Evolutionary conservation across 371 early-diverging fungal species (phyloP), one percentile per base, ranked within the genome.

Genomic region (Basidiobolus meristosporus): DNA sequence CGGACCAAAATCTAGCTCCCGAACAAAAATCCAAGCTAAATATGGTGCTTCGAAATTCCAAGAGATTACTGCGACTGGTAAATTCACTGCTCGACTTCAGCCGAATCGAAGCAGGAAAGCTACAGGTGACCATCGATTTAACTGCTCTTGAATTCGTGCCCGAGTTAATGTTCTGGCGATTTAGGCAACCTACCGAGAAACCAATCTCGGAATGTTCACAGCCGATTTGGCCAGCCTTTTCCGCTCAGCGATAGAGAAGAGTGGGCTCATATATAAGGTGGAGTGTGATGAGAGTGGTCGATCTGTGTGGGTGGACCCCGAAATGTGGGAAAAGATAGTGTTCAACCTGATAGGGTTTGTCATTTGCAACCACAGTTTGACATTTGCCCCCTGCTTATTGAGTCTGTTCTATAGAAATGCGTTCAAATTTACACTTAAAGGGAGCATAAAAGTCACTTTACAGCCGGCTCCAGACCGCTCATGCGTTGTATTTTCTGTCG

Each of bases 311-410:
- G 45, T 62, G 12, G 63, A 62, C 37, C 41, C 40, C 10, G 53
- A 56, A 12, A 57, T 62, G 55, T 59, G 55, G 57, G 48, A 51
- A 10, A 57, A 59, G 14, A 56, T 62, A 41, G 38, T 60, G 12
- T 53, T 57, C 34, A 59, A 59, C 30, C 39, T 63, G 28, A 47
- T 62, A 31, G 53, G 55, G 39, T 44, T 31, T 15, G 15, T n/a
- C 12, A 12, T 12, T 10, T 31, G n/a, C 31, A 31, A 31, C 31
- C 10, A 31, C n/a, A 10, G n/a, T 31, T 22, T 23, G 19, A n/a
- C 1, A 22, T 16, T 9, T 16, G 10, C 15, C 9, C 14, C n/a
- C n/a, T n/a, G n/a, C n/a, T n/a, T n/a, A n/a, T n/a, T n/a, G n/a
- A n/a, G n/a, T n/a, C n/a, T n/a, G n/a, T n/a, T n/a, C n/a, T n/a